A percentile compares a stretch with the other conserved stretches of the same genome.
phyloP scores from a whole-genome alignment of 1,139 yeast genomes.

The Scheffersomyces illinoinensis region DNA sequence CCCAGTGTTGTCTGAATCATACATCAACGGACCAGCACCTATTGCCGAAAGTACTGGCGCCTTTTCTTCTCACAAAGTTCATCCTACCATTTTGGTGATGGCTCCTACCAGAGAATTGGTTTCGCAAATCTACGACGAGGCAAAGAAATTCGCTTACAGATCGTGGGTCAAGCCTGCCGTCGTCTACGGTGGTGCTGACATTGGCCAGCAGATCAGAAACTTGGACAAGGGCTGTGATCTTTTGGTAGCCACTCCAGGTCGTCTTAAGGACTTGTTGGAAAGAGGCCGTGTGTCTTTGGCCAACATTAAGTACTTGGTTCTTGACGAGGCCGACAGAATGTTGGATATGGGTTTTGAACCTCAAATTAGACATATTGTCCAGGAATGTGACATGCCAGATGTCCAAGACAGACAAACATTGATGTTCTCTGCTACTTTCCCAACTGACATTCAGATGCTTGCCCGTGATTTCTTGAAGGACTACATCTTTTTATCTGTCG shows the following conservation, averaged over 20 bases:
- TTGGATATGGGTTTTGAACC: conserved; percentile 99
- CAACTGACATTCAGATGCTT: conserved; percentile 92
- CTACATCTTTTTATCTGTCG: conserved; percentile 93
- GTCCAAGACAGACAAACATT: conserved; percentile 91
- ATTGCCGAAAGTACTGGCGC: conserved; percentile 55
- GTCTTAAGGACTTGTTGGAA: conserved; percentile 92
- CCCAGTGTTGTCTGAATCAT: conserved; percentile 95
- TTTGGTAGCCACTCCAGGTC: conserved; percentile 98
- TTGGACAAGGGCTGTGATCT: conserved; percentile 94
- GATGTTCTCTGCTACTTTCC: conserved; percentile 99
- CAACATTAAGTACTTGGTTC: conserved; percentile 88
- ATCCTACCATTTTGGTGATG: conserved; percentile 91
- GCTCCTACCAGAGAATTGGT: conserved; percentile 99
- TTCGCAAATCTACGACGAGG: conserved; percentile 93
- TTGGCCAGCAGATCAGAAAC: conserved; percentile 82
- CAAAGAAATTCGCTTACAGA: conserved; percentile 93
- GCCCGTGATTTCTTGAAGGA: conserved; percentile 97
- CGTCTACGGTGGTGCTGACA: conserved; percentile 98
- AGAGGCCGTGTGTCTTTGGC: conserved; percentile 89
- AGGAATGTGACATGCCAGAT: conserved; percentile 96
- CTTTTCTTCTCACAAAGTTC: conserved; percentile 72
- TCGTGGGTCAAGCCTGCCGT: conserved; percentile 98
- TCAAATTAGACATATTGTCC: conserved; percentile 97
- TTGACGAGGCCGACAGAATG: conserved; percentile 99
- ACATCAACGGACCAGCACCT: conserved; percentile 83